phyloP scores from a whole-genome alignment of 371 early-diverging fungal species.

The Lichtheimia hyalospora region DNA sequence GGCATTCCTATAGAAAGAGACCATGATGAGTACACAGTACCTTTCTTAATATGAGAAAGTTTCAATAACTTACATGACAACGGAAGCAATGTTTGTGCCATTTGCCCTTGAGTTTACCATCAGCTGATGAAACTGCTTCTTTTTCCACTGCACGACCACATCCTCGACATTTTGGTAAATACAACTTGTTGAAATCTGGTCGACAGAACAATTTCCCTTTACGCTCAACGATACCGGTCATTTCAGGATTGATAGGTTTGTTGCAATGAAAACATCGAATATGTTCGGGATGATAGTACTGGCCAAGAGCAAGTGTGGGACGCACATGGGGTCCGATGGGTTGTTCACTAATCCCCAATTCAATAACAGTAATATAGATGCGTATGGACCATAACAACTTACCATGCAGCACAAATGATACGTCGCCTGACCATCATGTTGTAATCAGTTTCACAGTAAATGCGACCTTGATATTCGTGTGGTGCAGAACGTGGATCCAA shows the following conservation, averaged over 20 bases:
- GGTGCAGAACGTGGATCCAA: constrained; percentile 13
- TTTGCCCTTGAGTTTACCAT: constrained; percentile 67
- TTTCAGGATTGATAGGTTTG: constrained; percentile 57
- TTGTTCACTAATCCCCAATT: constrained; percentile 24
- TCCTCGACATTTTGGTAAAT: constrained; percentile 62
- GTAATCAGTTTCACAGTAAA: constrained; percentile 63
- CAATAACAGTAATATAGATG: background rate
- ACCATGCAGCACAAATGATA: constrained; percentile 44
- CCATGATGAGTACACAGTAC: background rate
- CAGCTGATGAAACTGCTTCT: constrained; percentile 68
- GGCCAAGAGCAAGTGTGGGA: constrained; percentile 56
- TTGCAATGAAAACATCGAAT: constrained; percentile 58
- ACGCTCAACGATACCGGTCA: constrained; percentile 69
- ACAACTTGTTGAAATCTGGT: constrained; percentile 60
- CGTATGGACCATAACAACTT: constrained; percentile 1
- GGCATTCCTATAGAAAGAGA: constrained; percentile 21
- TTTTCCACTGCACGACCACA: constrained; percentile 66
- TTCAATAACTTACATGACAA: constrained; percentile 40
- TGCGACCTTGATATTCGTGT: constrained; percentile 44
- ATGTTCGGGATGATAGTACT: constrained; percentile 60
- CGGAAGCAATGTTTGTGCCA: constrained; percentile 60
- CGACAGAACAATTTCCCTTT: constrained; percentile 69
- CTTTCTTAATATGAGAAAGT: constrained; percentile 15
- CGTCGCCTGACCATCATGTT: constrained; percentile 26
- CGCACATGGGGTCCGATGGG: constrained; percentile 39